Evolutionary conservation across 768 basidiomycete genomes (phyloP).

Genomic region (Filobasidium wieringae): DNA sequence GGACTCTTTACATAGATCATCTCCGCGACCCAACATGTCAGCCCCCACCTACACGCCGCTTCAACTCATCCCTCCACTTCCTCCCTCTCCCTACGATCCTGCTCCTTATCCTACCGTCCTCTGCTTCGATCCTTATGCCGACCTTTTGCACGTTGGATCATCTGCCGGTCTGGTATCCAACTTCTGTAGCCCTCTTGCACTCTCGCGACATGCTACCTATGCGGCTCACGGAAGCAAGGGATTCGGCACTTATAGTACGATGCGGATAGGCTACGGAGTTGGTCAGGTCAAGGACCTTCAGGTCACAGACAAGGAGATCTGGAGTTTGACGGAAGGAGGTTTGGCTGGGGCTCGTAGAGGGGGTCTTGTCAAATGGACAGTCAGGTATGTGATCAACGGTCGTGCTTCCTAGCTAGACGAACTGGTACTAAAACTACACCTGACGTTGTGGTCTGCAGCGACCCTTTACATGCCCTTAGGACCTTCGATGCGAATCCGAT

Average conservation of each 20-base stretch:
- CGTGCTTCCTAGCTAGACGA: neutral
- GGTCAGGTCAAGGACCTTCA: slow-evolving; percentile 57
- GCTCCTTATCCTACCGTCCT: slow-evolving; percentile 46
- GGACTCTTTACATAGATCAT: no score
- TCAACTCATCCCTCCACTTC: slow-evolving; percentile 31
- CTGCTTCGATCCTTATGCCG: slow-evolving; percentile 80
- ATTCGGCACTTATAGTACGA: slow-evolving; percentile 11
- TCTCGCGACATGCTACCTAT: slow-evolving; percentile 32
- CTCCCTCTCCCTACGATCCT: slow-evolving; percentile 23
- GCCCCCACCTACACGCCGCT: slow-evolving; percentile 28
- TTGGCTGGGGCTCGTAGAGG: slow-evolving; percentile 39
- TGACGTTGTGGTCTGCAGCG: slow-evolving; percentile 6
- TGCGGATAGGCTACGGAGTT: slow-evolving; percentile 22
- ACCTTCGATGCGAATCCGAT: slow-evolving; percentile 32
- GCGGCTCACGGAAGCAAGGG: slow-evolving; percentile 27
- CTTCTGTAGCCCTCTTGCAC: slow-evolving; percentile 45
- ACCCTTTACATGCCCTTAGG: slow-evolving; percentile 19
- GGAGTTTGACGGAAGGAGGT: slow-evolving; percentile 40
- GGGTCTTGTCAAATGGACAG: slow-evolving; percentile 39
- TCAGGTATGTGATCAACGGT: slow-evolving; percentile 24
- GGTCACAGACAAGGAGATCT: slow-evolving; percentile 66
- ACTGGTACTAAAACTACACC: neutral
- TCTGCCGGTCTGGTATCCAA: slow-evolving; percentile 59
- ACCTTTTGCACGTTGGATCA: slow-evolving; percentile 75
- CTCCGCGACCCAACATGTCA: slow-evolving; percentile 1